Evolutionary conservation across 177 flowering plant genomes (phyloP), one percentile per base, ranked within the genome.

Genomic region (Vitis hybrid): DNA sequence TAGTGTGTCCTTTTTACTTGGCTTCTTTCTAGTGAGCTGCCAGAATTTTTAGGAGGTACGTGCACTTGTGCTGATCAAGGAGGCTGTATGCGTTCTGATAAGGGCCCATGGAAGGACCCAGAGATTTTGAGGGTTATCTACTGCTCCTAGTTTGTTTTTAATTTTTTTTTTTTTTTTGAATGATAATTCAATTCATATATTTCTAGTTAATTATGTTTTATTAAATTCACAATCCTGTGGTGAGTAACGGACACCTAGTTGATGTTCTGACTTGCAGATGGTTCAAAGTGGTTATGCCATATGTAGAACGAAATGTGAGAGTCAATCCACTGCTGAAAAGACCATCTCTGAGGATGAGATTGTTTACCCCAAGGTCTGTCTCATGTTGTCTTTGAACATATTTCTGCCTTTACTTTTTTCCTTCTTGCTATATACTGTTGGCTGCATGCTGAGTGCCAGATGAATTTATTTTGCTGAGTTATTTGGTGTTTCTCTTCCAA

Each of bases 241-340:
- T 11, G 34, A 51, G 5, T 15, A 32, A 8, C 21, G 12, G 18
- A 62, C 23, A 57, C 17, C 10, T 48, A 18, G 40, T 73, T 54
- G 49, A 63, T 70, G 11, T 61, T 54, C 71, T 71, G 64, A 60
- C 34, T 62, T 54, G 72, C 79, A 94, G 97, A 79, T 80, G 85
- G 90, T 92, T 69, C 91, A 81, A 32, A 86, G 87, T 74, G 97
- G 97, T 40, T 88, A 80, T 14, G 90, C 89, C 65, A 89, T 84
- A 78, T 91, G 92, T 76, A 45, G 76, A 8, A 80, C 45, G 66
- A 84, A 78, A 67, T 58, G 56, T 18, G 66, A 54, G 49, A 15
- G 52, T 51, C 69, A 74, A 13, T 51, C 49, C 61, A 48, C 62
- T 66, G 89, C 83, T 4, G 91, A 86, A 84, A 90, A 88, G 80